phyloP scores from a whole-genome alignment of 2,329 filamentous ascomycete species.

The Apiospora koreana region DNA sequence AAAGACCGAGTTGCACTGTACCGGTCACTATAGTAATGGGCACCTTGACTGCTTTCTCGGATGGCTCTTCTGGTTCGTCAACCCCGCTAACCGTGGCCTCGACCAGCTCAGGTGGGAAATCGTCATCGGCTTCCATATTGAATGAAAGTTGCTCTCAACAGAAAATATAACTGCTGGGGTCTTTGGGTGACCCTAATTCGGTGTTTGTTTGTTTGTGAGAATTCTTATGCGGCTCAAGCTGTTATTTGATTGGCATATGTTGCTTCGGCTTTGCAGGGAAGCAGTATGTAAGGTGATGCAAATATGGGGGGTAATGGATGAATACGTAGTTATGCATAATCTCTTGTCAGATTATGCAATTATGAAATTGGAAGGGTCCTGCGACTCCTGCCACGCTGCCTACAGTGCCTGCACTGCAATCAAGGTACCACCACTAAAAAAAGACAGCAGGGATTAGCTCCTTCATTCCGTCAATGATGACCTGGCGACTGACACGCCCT shows the following conservation, averaged over 20 bases:
- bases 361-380: no score
- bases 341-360: background rate
- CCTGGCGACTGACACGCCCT: conserved; percentile 4
- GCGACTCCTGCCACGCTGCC: no score
- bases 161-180: no score
- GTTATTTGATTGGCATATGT: background rate
- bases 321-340: background rate
- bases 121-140: conserved; percentile 65
- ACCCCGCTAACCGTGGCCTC: conserved; percentile 39
- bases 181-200: no score
- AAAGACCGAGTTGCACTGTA: conserved; percentile 30
- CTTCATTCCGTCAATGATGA: no score
- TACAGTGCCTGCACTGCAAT: no score
- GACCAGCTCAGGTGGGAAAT: conserved; percentile 66
- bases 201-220: background rate
- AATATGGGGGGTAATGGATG: background rate
- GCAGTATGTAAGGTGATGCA: background rate
- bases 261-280: background rate
- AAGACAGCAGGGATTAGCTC: background rate
- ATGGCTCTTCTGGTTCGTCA: conserved; percentile 37
- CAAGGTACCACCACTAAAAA: no score
- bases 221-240: background rate
- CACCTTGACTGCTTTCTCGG: conserved; percentile 64
- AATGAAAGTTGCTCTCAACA: background rate
- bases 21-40: conserved; percentile 86